These are phyloP conservation scores for Macadamia tetraphylla DNA, from an alignment of 164 flowering plant genomes.

Conservation along the genomic window DNA sequence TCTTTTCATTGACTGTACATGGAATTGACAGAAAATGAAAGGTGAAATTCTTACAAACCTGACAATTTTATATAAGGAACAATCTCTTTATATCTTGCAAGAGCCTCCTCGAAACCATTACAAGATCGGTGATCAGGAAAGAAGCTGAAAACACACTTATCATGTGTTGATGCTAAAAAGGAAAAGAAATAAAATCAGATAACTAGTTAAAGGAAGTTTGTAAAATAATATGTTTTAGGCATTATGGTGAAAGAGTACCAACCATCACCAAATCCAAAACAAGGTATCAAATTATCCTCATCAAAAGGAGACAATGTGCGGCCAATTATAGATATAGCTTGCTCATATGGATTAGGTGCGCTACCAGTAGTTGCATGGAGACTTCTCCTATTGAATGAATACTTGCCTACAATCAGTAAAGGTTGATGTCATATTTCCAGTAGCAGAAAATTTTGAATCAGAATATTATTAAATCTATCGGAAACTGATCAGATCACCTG, in stretches of 20 bases:
- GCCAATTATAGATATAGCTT: constrained; percentile 94
- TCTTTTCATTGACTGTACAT: too few relatives aligned
- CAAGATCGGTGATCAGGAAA: constrained; percentile 64
- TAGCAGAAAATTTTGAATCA: not conserved
- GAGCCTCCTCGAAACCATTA: constrained; percentile 77
- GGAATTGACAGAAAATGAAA: not conserved
- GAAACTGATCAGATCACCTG: constrained; percentile 36
- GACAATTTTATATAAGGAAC: constrained; percentile 61
- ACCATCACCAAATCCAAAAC: constrained; percentile 99
- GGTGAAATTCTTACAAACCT: constrained; percentile 34
- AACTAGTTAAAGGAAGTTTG: not conserved
- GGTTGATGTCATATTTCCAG: not conserved
- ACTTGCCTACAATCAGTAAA: constrained; percentile 40
- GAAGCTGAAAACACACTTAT: constrained; percentile 77
- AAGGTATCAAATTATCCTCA: constrained; percentile 89
- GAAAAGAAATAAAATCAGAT: not conserved
- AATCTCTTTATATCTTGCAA: constrained; percentile 69
- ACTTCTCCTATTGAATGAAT: constrained; percentile 37
- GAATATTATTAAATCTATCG: not conserved
- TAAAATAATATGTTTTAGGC: not conserved
- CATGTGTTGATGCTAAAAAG: constrained; percentile 67
- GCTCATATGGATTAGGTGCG: constrained; percentile 75
- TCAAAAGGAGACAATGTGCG: constrained; percentile 81
- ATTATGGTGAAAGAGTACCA: constrained; percentile 15
- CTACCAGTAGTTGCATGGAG: constrained; percentile 64